Percentiles rank a stretch among this genome's conserved stretches.
Conservation (phyloP, 495 filamentous ascomycete species). For the Tuber melanosporum region DNA sequence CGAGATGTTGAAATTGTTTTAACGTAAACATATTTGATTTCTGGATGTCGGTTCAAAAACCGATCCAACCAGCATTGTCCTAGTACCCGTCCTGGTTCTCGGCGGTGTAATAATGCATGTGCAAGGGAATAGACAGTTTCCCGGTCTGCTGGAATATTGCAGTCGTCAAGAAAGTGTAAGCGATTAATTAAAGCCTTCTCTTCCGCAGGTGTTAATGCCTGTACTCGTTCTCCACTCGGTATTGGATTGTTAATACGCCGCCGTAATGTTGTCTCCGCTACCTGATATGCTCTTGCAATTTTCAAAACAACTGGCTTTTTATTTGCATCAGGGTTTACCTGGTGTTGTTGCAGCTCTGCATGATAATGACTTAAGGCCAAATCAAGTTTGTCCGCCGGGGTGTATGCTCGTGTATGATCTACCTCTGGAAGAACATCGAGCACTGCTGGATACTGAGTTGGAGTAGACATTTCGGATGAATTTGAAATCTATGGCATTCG, state of each 20-base stretch:
- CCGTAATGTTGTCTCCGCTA: neutral
- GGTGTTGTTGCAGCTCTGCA: neutral
- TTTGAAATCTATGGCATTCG: no score
- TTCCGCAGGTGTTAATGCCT: neutral
- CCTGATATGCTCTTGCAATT: conserved; percentile 1
- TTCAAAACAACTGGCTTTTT: conserved; percentile 6
- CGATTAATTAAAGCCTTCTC: conserved; percentile 9
- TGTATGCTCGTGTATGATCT: neutral
- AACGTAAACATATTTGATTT: neutral
- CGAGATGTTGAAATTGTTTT: conserved; percentile 11
- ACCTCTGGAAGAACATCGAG: neutral
- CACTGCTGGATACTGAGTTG: neutral
- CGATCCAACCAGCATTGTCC: neutral
- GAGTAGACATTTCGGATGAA: no score
- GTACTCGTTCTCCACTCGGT: neutral
- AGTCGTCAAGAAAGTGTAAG: conserved; percentile 14
- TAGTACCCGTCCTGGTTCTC: neutral
- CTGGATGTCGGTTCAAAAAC: neutral
- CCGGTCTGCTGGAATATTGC: conserved; percentile 7
- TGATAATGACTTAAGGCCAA: conserved; percentile 15
- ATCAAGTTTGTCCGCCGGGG: neutral
- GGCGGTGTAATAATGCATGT: neutral
- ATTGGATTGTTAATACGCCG: neutral
- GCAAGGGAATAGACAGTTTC: neutral
- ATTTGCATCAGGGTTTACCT: neutral